Evolutionary conservation across 164 flowering plant species (phyloP).

Genomic region (Sedum album): DNA sequence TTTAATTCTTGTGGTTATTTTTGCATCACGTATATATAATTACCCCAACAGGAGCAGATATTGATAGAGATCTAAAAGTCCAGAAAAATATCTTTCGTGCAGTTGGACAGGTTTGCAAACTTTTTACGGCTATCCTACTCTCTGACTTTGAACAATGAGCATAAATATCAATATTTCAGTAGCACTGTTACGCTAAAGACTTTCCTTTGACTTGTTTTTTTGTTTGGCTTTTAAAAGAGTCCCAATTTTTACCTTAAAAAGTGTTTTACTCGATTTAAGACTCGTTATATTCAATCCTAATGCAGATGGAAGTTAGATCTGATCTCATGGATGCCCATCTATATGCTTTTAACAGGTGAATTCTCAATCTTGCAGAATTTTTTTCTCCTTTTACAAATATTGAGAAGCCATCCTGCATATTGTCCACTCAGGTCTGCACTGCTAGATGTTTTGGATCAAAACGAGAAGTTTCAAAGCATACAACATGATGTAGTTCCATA

Average conservation of each 20-base stretch:
- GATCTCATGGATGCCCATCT: slow-evolving; percentile 98
- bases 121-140: background rate
- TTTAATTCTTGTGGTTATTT: slow-evolving; percentile 7
- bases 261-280: background rate
- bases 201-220: too few relatives aligned
- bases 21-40: background rate
- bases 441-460: slow-evolving; percentile 63
- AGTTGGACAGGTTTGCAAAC: slow-evolving; percentile 14
- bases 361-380: slow-evolving; percentile 11
- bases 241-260: too few relatives aligned
- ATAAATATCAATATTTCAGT: background rate
- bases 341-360: slow-evolving; percentile 86
- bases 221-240: background rate
- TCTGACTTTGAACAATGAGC: background rate
- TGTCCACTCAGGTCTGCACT: slow-evolving; percentile 48
- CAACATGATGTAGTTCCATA: slow-evolving; percentile 56
- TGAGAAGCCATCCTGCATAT: slow-evolving; percentile 4
- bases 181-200: background rate
- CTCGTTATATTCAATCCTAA: background rate
- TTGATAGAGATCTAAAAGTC: slow-evolving; percentile 74
- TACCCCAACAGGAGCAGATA: slow-evolving; percentile 51
- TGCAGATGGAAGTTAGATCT: slow-evolving; percentile 81
- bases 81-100: slow-evolving; percentile 81
- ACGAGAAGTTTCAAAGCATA: slow-evolving; percentile 62
- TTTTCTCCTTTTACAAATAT: background rate